These are phyloP conservation scores for Acanthamoeba lenticulata DNA, from an alignment of 208 protist species.

Conservation along the genomic window DNA sequence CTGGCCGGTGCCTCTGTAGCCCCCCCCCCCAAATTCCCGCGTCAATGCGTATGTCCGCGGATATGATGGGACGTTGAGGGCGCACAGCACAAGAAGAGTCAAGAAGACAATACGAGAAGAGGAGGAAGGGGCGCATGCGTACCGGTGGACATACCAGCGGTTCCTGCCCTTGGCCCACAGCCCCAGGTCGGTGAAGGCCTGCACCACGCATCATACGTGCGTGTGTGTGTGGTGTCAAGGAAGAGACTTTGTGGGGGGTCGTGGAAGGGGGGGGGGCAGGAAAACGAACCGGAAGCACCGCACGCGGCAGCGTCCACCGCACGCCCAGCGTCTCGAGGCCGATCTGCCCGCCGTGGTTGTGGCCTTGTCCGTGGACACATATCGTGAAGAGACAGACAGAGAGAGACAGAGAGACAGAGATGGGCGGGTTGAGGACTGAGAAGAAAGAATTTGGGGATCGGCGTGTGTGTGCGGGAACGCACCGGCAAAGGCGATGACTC, in stretches of 20 bases:
- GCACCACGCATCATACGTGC: too few species aligned
- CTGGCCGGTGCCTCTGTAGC: neutral
- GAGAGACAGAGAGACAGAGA: neutral
- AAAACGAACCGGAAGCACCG: neutral
- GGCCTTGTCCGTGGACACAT: neutral
- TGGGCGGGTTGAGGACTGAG: neutral
- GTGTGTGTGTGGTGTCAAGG: neutral
- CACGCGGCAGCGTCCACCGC: neutral
- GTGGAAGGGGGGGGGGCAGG: too few species aligned
- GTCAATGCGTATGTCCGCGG: neutral
- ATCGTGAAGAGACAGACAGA: too few species aligned
- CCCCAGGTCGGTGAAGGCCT: slow-evolving; percentile 18
- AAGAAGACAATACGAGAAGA: neutral
- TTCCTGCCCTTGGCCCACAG: neutral
- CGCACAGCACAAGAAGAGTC: neutral
- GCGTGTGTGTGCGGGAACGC: neutral
- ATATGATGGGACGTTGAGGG: neutral
- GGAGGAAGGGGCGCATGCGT: neutral
- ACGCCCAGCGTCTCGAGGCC: slow-evolving; percentile 3
- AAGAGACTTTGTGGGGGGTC: too few species aligned
- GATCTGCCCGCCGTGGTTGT: slow-evolving; percentile 49
- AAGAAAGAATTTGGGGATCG: neutral
- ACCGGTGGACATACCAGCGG: slow-evolving; percentile 23
- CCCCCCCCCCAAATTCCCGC: neutral
- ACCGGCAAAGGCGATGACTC: slow-evolving; percentile 53